Evolutionary conservation across 495 filamentous ascomycete genomes (phyloP).

Genomic region (Melanomma pulvis-pyrius): DNA sequence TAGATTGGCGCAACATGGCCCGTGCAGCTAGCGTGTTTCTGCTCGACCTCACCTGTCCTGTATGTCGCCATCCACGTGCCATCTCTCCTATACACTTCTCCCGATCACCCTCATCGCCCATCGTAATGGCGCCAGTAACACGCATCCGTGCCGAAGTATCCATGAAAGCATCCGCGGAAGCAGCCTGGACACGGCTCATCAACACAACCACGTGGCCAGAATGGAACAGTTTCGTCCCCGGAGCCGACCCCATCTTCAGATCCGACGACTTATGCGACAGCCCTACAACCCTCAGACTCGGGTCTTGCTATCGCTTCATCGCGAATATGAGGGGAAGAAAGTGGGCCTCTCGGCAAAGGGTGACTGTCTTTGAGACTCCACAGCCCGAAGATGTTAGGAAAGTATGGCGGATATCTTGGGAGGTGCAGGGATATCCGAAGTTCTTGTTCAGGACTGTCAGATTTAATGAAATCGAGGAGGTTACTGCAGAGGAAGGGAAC

Average conservation of each 20-base stretch:
- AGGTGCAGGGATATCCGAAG: conserved; percentile 4
- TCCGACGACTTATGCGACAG: background rate
- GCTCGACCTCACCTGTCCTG: too few species aligned
- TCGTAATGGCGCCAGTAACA: conserved; percentile 2
- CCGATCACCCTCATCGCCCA: background rate
- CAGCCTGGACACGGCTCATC: background rate
- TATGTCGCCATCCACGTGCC: too few species aligned
- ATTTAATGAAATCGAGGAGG: conserved; percentile 15
- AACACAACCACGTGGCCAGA: conserved; percentile 11
- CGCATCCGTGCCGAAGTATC: background rate
- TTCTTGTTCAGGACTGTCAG: background rate
- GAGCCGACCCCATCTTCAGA: background rate
- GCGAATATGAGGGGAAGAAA: conserved; percentile 1
- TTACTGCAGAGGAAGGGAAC: background rate
- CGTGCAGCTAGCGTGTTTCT: too few species aligned
- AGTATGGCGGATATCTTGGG: conserved; percentile 5
- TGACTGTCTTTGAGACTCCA: conserved; percentile 7
- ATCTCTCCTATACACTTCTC: too few species aligned
- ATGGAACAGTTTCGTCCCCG: conserved; percentile 20
- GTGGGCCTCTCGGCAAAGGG: background rate
- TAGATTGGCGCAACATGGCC: too few species aligned
- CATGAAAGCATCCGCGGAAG: conserved; percentile 5
- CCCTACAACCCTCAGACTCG: background rate
- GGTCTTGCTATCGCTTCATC: conserved; percentile 1
- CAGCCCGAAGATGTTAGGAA: background rate